A percentile compares a stretch with the other conserved stretches of the same genome.
Conservation (phyloP, 495 filamentous ascomycete genomes). For the Aspergillus bridgeri region DNA sequence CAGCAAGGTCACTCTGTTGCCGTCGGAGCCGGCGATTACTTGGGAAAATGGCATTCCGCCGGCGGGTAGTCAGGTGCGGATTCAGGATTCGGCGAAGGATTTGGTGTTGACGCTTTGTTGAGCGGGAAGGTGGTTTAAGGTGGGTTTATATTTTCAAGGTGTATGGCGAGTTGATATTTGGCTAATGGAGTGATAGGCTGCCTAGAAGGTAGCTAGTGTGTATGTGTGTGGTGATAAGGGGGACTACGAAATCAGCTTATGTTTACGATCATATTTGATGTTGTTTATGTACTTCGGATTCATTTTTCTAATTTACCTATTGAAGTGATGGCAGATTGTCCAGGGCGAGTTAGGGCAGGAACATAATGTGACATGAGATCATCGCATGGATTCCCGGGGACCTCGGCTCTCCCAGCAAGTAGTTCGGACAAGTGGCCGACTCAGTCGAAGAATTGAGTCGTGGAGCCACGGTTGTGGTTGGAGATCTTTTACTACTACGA, state of each 20-base stretch:
- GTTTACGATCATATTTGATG: too few species aligned
- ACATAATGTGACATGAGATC: not conserved
- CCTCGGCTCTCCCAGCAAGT: not conserved
- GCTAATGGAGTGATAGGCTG: not conserved
- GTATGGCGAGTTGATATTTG: not conserved
- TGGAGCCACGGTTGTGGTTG: too few species aligned
- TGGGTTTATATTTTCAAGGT: not conserved
- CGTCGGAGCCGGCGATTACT: conserved; percentile 37
- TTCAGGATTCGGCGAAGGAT: conserved; percentile 30
- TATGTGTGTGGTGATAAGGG: too few species aligned
- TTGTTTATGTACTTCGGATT: too few species aligned
- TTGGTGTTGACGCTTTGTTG: conserved; percentile 36
- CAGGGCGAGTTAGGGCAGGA: not conserved
- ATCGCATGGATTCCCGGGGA: not conserved
- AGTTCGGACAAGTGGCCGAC: not conserved
- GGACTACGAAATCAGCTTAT: too few species aligned
- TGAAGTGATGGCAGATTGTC: not conserved
- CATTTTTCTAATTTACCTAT: not conserved
- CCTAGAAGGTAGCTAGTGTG: too few species aligned
- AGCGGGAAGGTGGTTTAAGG: conserved; percentile 4
- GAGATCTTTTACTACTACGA: too few species aligned
- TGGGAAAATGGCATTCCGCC: conserved; percentile 51
- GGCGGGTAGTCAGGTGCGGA: conserved; percentile 47
- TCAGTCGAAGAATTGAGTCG: not conserved
- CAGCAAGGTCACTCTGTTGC: conserved; percentile 34